Evolutionary conservation across 1,284 basidiomycete species (phyloP).

Genomic region (Clitocybe nebularis): DNA sequence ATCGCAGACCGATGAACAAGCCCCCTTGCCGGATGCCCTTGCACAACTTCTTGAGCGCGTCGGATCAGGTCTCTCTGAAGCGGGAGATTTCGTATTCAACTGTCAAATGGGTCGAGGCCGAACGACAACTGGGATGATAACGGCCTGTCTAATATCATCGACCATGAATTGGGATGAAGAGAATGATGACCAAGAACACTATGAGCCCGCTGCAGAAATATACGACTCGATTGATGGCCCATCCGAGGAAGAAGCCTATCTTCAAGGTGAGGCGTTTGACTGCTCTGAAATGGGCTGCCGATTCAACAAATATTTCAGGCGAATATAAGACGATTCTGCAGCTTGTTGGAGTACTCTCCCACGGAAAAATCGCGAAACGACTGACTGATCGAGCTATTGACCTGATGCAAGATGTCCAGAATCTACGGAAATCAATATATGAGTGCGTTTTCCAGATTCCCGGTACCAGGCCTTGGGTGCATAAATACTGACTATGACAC

Average conservation of each 20-base stretch:
- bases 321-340: conserved; percentile 98
- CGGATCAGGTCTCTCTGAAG: conserved; percentile 54
- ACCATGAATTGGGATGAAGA: conserved; percentile 58
- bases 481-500: background rate
- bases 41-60: conserved; percentile 77
- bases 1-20: conserved; percentile 89
- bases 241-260: conserved; percentile 82
- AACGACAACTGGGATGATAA: conserved; percentile 92
- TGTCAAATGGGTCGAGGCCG: conserved; percentile 85
- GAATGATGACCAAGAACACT: conserved; percentile 27
- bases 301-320: conserved; percentile 52
- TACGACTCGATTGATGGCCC: conserved; percentile 74
- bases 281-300: conserved; percentile 1
- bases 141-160: conserved; percentile 84
- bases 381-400: conserved; percentile 89
- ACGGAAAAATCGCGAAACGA: conserved; percentile 91
- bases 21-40: conserved; percentile 84
- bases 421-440: conserved; percentile 88
- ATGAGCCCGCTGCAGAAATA: conserved; percentile 36
- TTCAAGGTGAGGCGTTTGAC: conserved; percentile 58
- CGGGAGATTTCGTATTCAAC: conserved; percentile 82
- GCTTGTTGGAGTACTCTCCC: conserved; percentile 84
- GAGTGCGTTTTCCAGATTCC: conserved; percentile 52
- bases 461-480: background rate
- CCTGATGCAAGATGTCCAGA: conserved; percentile 92